Conservation (phyloP, 805 yeast genomes). For the Grigorovia yakushimaensis region DNA sequence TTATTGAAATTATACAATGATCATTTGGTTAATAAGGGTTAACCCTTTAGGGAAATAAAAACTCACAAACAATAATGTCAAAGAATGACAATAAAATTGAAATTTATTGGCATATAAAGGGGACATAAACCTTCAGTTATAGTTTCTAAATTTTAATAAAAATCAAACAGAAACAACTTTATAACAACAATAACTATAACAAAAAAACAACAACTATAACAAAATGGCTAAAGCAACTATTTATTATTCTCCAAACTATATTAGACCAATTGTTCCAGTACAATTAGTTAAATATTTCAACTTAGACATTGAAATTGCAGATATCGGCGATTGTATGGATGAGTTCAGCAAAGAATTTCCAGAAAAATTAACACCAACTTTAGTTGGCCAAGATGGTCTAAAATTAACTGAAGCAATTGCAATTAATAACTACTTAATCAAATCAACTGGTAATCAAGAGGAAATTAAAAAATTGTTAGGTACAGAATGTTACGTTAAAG, state of each 20-base stretch:
- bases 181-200: not conserved
- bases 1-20: no score
- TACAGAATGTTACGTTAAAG: constrained; percentile 23
- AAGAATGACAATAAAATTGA: not conserved
- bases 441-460: constrained; percentile 28
- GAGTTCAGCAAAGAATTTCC: constrained; percentile 46
- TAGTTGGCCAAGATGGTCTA: constrained; percentile 62
- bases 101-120: not conserved
- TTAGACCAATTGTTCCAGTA: constrained; percentile 25
- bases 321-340: constrained; percentile 19
- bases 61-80: not conserved
- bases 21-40: not conserved
- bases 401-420: constrained; percentile 63
- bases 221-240: constrained; percentile 40
- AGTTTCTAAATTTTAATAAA: not conserved
- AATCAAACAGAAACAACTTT: no score
- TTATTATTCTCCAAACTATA: constrained; percentile 34
- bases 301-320: constrained; percentile 46
- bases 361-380: constrained; percentile 53
- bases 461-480: constrained; percentile 45
- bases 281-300: constrained; percentile 49
- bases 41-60: not conserved
- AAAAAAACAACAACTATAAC: not conserved
- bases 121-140: not conserved
- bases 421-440: constrained; percentile 39